A percentile compares a stretch with the other conserved stretches of the same genome.
These are phyloP conservation scores for Magnaporthiopsis rhizophila DNA, from an alignment of 2,329 filamentous ascomycete species.

Conservation along the genomic window DNA sequence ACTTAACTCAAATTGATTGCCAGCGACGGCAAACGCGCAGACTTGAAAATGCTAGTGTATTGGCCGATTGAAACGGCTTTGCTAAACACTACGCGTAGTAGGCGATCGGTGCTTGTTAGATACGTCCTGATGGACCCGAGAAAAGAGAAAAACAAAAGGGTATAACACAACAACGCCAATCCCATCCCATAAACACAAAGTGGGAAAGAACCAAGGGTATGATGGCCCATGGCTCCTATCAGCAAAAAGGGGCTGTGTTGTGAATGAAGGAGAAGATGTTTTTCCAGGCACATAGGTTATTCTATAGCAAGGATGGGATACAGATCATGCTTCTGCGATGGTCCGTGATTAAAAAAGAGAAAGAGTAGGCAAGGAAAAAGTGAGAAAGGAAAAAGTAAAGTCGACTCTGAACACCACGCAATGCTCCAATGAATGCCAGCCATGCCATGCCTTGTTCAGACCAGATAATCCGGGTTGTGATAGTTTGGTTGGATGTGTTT, in stretches of 20 bases:
- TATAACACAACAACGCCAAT: neutral
- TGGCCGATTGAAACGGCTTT: neutral
- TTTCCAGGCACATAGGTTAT: neutral
- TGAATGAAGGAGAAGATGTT: neutral
- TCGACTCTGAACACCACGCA: neutral
- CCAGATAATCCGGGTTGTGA: neutral
- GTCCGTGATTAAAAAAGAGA: neutral
- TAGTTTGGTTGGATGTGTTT: neutral
- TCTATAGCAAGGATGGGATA: neutral
- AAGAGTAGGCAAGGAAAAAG: neutral
- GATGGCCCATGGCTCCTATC: neutral
- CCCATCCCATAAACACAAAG: neutral
- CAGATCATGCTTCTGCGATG: neutral
- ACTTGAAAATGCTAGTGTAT: neutral
- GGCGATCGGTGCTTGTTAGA: neutral
- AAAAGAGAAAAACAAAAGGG: neutral
- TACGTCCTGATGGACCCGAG: neutral
- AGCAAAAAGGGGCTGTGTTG: neutral
- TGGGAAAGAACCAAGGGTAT: neutral
- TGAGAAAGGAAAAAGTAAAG: neutral
- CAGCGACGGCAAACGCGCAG: neutral
- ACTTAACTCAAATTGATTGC: too few species aligned
- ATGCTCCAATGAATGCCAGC: neutral
- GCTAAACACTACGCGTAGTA: neutral
- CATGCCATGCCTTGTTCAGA: neutral